A percentile compares a stretch with the other conserved stretches of the same genome.
phyloP scores from a whole-genome alignment of 768 basidiomycete species.

The Suillus discolor region DNA sequence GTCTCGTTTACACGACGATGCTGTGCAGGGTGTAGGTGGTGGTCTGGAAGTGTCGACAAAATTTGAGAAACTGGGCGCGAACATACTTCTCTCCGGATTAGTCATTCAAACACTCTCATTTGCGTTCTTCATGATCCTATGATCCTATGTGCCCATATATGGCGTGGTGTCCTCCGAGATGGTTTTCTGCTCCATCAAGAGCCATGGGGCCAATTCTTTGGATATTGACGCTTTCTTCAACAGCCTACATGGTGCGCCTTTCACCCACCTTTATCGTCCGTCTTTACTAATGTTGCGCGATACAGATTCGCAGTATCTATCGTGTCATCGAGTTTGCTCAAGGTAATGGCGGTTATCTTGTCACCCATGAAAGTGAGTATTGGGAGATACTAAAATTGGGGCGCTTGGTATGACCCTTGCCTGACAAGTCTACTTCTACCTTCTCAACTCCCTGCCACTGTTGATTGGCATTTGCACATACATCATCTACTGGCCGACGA shows the following conservation, averaged over 20 bases:
- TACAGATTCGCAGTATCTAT: conserved; percentile 31
- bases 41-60: conserved; percentile 17
- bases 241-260: conserved; percentile 27
- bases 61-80: conserved; percentile 9
- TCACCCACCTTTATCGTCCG: not conserved
- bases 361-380: conserved; percentile 26
- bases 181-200: conserved; percentile 12
- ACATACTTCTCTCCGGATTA: conserved; percentile 29
- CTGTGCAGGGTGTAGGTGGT: conserved; percentile 26
- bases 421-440: conserved; percentile 30
- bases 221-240: conserved; percentile 26
- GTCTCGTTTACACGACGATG: not conserved
- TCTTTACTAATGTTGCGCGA: not conserved
- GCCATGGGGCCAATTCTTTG: conserved; percentile 23
- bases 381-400: not conserved
- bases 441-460: conserved; percentile 31
- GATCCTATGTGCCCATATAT: conserved; percentile 15
- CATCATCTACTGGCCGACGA: conserved; percentile 29
- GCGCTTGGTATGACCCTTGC: not conserved
- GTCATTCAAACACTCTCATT: conserved; percentile 29
- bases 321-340: conserved; percentile 28
- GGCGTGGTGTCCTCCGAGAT: conserved; percentile 17
- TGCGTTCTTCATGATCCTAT: conserved; percentile 22
- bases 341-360: conserved; percentile 22
- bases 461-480: conserved; percentile 27